A percentile compares a stretch with the other conserved stretches of the same genome.
Evolutionary conservation across 345 rosid species (phyloP).

Genomic region (Populus davidiana): DNA sequence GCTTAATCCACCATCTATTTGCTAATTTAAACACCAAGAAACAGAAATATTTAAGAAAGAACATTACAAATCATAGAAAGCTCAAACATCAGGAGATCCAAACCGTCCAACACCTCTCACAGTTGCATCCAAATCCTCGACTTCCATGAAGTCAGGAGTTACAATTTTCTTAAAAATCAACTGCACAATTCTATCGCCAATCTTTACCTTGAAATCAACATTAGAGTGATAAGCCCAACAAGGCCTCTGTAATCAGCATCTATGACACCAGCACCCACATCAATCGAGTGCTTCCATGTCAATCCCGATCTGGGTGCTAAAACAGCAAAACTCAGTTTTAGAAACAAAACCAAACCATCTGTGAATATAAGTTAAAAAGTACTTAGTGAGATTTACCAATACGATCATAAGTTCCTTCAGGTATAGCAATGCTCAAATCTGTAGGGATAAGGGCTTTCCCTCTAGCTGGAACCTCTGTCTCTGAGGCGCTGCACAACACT

Average conservation of each 20-base stretch:
- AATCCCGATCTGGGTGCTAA: constrained; percentile 75
- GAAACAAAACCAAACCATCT: not conserved
- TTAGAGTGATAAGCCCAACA: constrained; percentile 68
- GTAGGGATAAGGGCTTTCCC: constrained; percentile 80
- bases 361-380: not conserved
- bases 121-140: constrained; percentile 22
- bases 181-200: constrained; percentile 69
- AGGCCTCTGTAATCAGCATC: constrained; percentile 87
- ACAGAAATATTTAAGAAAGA: accelerated
- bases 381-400: constrained; percentile 36
- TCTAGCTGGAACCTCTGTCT: constrained; percentile 68
- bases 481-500: constrained; percentile 43
- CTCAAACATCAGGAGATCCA: constrained; percentile 74
- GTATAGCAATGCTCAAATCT: constrained; percentile 66
- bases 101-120: constrained; percentile 76
- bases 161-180: constrained; percentile 67
- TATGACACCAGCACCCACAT: constrained; percentile 79
- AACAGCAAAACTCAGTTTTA: not conserved
- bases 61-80: no score
- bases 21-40: not conserved
- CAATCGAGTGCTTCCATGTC: constrained; percentile 74
- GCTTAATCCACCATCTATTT: no score
- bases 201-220: constrained; percentile 56
- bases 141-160: constrained; percentile 4
- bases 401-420: constrained; percentile 73